Evolutionary conservation across 2,329 filamentous ascomycete species (phyloP).

Genomic region (Fusarium udum): DNA sequence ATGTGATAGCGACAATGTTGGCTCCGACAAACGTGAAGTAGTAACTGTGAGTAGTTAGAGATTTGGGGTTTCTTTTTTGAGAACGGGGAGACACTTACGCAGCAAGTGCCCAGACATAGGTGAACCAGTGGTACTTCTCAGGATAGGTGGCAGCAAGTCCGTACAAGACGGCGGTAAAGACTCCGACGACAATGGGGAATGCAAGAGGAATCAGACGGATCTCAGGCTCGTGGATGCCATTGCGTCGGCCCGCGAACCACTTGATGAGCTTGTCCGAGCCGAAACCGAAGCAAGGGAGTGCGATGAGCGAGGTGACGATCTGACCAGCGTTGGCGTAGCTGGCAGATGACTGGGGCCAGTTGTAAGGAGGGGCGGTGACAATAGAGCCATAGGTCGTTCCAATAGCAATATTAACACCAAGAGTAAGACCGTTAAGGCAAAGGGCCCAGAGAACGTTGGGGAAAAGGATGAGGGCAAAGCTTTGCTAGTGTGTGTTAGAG

Average conservation of each 20-base stretch:
- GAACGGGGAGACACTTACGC: neutral
- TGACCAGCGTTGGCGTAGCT: constrained; percentile 38
- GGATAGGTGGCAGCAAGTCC: constrained; percentile 2
- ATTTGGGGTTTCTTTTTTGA: neutral
- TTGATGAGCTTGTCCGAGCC: constrained; percentile 37
- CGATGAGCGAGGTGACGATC: constrained; percentile 31
- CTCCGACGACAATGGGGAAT: constrained; percentile 30
- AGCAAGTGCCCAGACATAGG: constrained; percentile 16
- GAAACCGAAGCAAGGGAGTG: constrained; percentile 31
- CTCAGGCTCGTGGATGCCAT: constrained; percentile 34
- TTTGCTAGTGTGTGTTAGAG: constrained; percentile 23
- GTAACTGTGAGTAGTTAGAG: neutral
- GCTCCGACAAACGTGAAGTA: constrained; percentile 25
- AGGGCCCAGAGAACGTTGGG: constrained; percentile 38
- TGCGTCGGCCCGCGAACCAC: constrained; percentile 30
- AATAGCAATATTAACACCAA: constrained; percentile 38
- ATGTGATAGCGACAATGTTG: constrained; percentile 37
- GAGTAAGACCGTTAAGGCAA: constrained; percentile 32
- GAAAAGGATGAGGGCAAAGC: constrained; percentile 33
- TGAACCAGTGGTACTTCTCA: constrained; percentile 20
- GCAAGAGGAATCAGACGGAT: constrained; percentile 32
- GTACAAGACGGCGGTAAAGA: constrained; percentile 15
- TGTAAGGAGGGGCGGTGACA: constrained; percentile 29
- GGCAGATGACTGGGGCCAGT: constrained; percentile 30
- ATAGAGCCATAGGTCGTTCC: constrained; percentile 35